Base-by-base conservation (phyloP, 805 yeast species). In the Candida gorgasii region DNA sequence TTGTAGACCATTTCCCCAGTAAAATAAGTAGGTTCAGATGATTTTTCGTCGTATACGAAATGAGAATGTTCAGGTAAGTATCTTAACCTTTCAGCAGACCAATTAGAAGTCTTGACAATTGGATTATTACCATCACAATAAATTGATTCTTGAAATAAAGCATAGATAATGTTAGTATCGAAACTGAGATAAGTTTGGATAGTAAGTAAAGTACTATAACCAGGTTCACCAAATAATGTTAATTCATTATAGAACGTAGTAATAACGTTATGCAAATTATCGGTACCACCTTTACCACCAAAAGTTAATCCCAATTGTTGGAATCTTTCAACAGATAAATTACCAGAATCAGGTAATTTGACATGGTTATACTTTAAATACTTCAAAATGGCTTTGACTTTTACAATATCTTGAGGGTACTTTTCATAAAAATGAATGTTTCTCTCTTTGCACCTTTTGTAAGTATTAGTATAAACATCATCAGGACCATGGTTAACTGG, bases 1-100 rank as follows among this genome's bases (percentile, higher is more conserved):
- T 70, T 68, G 57, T 57, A 77, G 34, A 78, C 78, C 80, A 77
- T 76, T 47, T 79, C 82, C 9, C 82, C 79, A 2, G 80, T 76
- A 54, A 76, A 76, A 44, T 55, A 76, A 3, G 72, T 59, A 2
- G 68, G 55, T 33, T 47, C 43, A 3, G 41, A 19, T 14, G 34
- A 17, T 8, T 46, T 36, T 20, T 52, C 39, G 40, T 27, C 36
- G 39, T 43, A 59, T 4, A 62, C 63, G 46, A 62, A 70, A 14
- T 42, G 43, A 20, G 49, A 47, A 46, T 62, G 56, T 9, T 52
- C 63, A 14, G 53, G 47, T 2, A 27, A 37, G 29, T 57, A 51
- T 46, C 74, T 58, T 36, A 59, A 46, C 36, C 72, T 58, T 12
- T 73, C 71, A 2, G 82, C 82, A 5, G 76, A 57, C 84, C 84